Percentiles rank a stretch among this genome's conserved stretches.
Evolutionary conservation across 2,329 filamentous ascomycete species (phyloP).

Genomic region (Fusarium coffeatum): DNA sequence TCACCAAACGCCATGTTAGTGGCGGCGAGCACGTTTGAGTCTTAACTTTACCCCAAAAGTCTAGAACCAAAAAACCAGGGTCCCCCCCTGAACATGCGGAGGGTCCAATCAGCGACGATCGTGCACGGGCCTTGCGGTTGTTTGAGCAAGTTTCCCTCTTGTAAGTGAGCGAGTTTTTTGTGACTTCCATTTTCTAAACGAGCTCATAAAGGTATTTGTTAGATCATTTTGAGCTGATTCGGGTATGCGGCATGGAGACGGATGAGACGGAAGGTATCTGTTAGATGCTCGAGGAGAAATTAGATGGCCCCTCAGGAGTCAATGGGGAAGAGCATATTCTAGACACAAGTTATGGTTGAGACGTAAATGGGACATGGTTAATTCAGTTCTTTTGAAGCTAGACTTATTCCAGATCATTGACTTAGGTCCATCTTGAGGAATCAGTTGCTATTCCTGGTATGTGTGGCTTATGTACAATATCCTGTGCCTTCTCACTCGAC

Average conservation of each 20-base stretch:
- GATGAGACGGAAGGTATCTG: constrained; percentile 24
- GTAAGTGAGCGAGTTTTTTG: constrained; percentile 31
- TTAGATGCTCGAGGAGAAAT: rapidly evolving
- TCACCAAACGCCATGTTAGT: constrained; percentile 22
- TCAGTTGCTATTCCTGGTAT: not conserved
- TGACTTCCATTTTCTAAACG: not conserved
- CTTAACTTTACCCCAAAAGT: constrained; percentile 22
- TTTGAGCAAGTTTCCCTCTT: constrained; percentile 54
- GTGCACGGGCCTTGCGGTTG: constrained; percentile 48
- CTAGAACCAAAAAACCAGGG: constrained; percentile 32
- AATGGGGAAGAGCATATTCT: no score
- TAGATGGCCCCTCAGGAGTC: no score
- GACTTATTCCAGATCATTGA: no score
- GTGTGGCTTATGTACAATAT: constrained; percentile 10
- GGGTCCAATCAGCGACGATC: constrained; percentile 32
- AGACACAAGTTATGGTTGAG: not conserved
- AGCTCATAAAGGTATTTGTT: not conserved
- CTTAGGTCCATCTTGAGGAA: not conserved
- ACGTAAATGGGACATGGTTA: not conserved
- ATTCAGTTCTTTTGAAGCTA: not conserved
- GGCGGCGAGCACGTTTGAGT: constrained; percentile 29
- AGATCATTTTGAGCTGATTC: not conserved
- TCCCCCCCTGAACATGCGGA: constrained; percentile 14
- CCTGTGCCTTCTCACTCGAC: not conserved
- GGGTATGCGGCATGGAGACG: constrained; percentile 35